Evolutionary conservation across 768 basidiomycete species (phyloP).

Genomic region (Chalciporus piperatus): DNA sequence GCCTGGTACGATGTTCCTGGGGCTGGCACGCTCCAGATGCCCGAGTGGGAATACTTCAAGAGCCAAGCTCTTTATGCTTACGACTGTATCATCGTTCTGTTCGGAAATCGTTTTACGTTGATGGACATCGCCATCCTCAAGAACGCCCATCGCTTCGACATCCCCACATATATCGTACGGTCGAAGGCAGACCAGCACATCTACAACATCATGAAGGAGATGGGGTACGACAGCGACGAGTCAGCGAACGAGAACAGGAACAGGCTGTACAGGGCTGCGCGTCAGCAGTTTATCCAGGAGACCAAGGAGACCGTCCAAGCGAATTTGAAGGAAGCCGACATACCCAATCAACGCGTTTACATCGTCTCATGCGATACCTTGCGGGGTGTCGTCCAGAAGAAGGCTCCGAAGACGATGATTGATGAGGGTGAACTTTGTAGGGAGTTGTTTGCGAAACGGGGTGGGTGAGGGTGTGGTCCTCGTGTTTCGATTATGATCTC

Average conservation of each 20-base stretch:
- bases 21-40: neutral
- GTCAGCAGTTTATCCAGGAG: conserved; percentile 18
- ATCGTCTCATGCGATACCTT: conserved; percentile 17
- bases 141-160: neutral
- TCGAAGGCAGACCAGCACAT: neutral
- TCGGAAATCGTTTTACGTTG: neutral
- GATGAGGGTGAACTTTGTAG: conserved; percentile 13
- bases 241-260: neutral
- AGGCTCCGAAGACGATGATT: conserved; percentile 5
- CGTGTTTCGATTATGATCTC: neutral
- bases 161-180: neutral
- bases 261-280: conserved; percentile 11
- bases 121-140: neutral
- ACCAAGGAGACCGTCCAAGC: conserved; percentile 14
- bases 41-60: neutral
- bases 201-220: neutral
- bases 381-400: conserved; percentile 6
- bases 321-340: conserved; percentile 13
- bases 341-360: conserved; percentile 22
- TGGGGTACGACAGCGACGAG: neutral
- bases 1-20: neutral
- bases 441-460: neutral
- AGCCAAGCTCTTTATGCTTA: neutral
- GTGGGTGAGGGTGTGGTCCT: neutral
- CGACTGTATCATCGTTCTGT: neutral